Evolutionary conservation across 2,329 filamentous ascomycete species (phyloP), one percentile per base, ranked within the genome.

Genomic region (Pseudogymnoascus sp.): DNA sequence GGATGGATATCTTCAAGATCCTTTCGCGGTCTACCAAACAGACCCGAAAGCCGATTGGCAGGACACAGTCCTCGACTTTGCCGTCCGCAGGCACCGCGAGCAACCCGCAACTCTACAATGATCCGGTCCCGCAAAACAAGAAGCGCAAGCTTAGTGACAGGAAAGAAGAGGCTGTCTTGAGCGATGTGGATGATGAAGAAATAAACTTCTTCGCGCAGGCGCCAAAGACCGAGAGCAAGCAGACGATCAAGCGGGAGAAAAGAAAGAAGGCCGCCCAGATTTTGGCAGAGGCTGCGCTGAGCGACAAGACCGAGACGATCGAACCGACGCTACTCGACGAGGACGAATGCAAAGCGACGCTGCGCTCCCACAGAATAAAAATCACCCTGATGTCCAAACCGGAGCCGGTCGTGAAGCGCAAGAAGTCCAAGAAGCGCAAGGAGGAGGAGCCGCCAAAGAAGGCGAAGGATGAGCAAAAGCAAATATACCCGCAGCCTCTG

Each of bases 361-460:
- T 96, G 66, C 87, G 87, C 66, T 88, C 86, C 63, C 91, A 96
- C 75, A 89, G 92, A 67, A 80, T 97, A 67, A 96, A 96, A 75
- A 83, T 96, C 40, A 90, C 89, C 0, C 79, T 96, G 59, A 78
- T 96, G n/a, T 84, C 84, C 23, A 67, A 63, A 64, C 68, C 62
- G 4, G 71, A 76, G 50, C 77, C 74, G 70, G 78, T 75, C 11
- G 78, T 75, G 12, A 74, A 74, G 67, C 75, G 78, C 62, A 85
- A 84, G 69, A 84, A 83, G 72, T 79, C 80, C 63, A 86, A 85
- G 70, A 83, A 82, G 70, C 81, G 80, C 69, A 79, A 80, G 64
- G 72, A 74, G 66, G 74, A 78, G 64, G 65, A 67, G 34, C 69
- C 73, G 18, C 63, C 71, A 5, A 76, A 77, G 63, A 79, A 76